Percentiles rank a stretch among this genome's conserved stretches.
phyloP scores from a whole-genome alignment of 2,329 filamentous ascomycete species.

The Aspergillus clavatus region DNA sequence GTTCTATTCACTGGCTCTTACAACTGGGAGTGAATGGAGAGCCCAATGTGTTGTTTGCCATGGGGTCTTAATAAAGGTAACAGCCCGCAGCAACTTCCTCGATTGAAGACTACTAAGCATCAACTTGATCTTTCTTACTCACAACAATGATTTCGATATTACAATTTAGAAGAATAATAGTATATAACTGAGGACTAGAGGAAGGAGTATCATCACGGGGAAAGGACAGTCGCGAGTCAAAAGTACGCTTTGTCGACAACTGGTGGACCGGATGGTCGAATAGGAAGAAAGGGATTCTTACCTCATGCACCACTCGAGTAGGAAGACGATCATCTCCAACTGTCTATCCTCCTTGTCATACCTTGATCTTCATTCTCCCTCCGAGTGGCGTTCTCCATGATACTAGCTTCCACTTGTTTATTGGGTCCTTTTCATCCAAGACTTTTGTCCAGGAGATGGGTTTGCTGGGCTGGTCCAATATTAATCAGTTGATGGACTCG shows the following conservation, averaged over 20 bases:
- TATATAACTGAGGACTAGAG: no score
- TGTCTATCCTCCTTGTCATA: slow-evolving; percentile 3
- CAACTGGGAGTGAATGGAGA: no score
- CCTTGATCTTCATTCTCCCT: not conserved
- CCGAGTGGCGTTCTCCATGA: slow-evolving; percentile 6
- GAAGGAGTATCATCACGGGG: no score
- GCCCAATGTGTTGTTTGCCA: no score
- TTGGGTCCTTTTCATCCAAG: not conserved
- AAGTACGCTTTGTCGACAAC: not conserved
- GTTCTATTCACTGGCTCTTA: no score
- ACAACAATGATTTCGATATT: no score
- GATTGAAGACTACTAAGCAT: no score
- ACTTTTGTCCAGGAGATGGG: not conserved
- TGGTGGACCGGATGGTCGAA: slow-evolving; percentile 1
- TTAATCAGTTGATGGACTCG: not conserved
- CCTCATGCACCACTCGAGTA: slow-evolving; percentile 1
- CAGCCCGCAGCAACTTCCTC: no score
- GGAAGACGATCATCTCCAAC: not conserved
- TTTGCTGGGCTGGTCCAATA: not conserved
- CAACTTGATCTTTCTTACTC: no score
- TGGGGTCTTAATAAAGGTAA: no score
- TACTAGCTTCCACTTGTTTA: slow-evolving; percentile 2
- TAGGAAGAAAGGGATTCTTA: slow-evolving; percentile 1
- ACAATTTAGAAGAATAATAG: no score
- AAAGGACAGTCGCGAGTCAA: no score